These are phyloP conservation scores for Tylopilus sp. DNA, from an alignment of 1,284 basidiomycete species.

Conservation along the genomic window DNA sequence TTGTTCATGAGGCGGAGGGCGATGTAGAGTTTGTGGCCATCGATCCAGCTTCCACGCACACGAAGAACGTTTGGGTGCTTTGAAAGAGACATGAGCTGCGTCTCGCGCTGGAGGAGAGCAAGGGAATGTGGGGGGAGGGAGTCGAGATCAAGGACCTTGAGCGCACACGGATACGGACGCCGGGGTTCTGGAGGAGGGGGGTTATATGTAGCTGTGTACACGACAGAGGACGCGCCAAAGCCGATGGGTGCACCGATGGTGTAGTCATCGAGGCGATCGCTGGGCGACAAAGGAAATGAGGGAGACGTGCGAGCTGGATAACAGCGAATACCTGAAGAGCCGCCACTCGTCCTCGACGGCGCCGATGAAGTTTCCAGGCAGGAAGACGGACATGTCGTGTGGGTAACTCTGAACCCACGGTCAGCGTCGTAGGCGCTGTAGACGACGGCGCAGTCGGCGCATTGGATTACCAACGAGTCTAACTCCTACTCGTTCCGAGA, in stretches of 20 bases:
- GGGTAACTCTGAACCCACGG: neutral
- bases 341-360: conserved; percentile 85
- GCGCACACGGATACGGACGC: conserved; percentile 60
- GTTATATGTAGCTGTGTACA: conserved; percentile 72
- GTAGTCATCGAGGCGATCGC: conserved; percentile 70
- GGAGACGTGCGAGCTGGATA: conserved; percentile 1
- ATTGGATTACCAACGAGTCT: conserved; percentile 3
- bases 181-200: conserved; percentile 35
- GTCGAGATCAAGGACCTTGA: conserved; percentile 88
- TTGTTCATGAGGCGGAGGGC: conserved; percentile 87
- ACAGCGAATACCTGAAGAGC: conserved; percentile 61
- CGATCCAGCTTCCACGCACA: conserved; percentile 85
- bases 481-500: conserved; percentile 14
- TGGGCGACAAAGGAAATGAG: conserved; percentile 30
- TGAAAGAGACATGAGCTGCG: conserved; percentile 88
- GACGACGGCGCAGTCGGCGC: neutral
- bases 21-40: conserved; percentile 80
- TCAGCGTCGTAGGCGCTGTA: neutral
- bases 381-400: conserved; percentile 5
- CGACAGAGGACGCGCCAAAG: conserved; percentile 84
- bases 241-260: conserved; percentile 71
- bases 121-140: conserved; percentile 64
- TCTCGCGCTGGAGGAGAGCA: conserved; percentile 74
- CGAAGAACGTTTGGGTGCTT: conserved; percentile 90
- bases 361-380: conserved; percentile 48